Percentiles rank a stretch among this genome's conserved stretches.
These are phyloP conservation scores for Boletellus ananas DNA, from an alignment of 768 basidiomycete species.

Conservation along the genomic window DNA sequence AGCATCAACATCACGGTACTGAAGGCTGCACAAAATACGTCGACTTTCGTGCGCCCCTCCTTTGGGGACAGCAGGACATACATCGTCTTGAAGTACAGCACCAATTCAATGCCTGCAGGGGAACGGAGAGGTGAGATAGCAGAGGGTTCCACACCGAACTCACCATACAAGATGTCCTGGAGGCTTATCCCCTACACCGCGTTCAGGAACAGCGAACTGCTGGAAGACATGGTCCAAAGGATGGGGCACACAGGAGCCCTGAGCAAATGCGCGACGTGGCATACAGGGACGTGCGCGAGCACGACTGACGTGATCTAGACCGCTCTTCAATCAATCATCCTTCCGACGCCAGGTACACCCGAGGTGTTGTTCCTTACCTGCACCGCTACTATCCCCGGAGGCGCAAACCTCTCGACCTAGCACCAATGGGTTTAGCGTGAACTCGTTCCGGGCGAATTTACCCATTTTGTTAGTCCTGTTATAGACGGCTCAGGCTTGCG, in stretches of 20 bases:
- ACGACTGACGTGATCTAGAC: too few species aligned
- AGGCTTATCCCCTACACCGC: constrained; percentile 25
- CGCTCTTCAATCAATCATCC: too few species aligned
- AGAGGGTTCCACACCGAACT: not conserved
- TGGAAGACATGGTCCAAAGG: constrained; percentile 14
- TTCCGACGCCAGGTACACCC: too few species aligned
- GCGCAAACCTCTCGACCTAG: too few species aligned
- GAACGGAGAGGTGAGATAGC: not conserved
- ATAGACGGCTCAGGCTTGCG: too few species aligned
- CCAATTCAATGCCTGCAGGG: constrained; percentile 20
- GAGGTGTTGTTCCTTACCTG: too few species aligned
- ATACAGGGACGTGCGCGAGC: too few species aligned
- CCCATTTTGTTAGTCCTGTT: too few species aligned
- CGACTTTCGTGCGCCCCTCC: not conserved
- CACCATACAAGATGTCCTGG: constrained; percentile 25
- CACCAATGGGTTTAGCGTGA: too few species aligned
- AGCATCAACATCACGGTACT: constrained; percentile 28
- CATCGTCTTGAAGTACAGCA: constrained; percentile 26
- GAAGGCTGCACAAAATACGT: constrained; percentile 23
- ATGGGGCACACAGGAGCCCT: not conserved
- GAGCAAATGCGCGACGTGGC: too few species aligned
- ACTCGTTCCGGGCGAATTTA: too few species aligned
- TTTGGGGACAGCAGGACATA: constrained; percentile 9
- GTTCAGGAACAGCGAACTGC: constrained; percentile 17
- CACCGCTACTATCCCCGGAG: too few species aligned